Conservation (phyloP, 2,329 filamentous ascomycete species). For the Leptographium wingfieldii region DNA sequence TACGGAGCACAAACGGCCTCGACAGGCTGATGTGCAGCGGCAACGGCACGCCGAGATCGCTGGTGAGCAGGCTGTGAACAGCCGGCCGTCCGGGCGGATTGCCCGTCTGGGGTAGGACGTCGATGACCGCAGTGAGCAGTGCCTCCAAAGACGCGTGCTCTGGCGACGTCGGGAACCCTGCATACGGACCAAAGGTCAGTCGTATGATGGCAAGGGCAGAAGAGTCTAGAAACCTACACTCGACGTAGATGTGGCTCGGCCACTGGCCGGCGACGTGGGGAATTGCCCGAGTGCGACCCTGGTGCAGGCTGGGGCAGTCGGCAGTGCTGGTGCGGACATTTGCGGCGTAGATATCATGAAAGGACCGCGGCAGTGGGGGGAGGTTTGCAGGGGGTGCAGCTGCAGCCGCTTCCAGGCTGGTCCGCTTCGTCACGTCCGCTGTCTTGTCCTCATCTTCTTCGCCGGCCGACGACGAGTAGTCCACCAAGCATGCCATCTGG, state of each 20-base stretch:
- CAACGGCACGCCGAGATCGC: slow-evolving; percentile 62
- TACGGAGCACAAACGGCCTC: slow-evolving; percentile 61
- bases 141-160: slow-evolving; percentile 34
- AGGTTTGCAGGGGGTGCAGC: slow-evolving; percentile 22
- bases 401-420: background rate
- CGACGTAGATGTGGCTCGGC: slow-evolving; percentile 85
- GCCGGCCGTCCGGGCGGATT: slow-evolving; percentile 11
- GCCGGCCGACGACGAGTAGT: slow-evolving; percentile 23
- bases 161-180: slow-evolving; percentile 40
- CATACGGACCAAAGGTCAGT: background rate
- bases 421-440: background rate
- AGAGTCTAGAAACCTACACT: slow-evolving; percentile 51
- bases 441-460: slow-evolving; percentile 7
- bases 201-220: background rate
- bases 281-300: slow-evolving; percentile 66
- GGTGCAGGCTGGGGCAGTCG: slow-evolving; percentile 77
- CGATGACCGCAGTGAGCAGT: slow-evolving; percentile 27
- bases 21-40: slow-evolving; percentile 90
- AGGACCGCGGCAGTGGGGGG: slow-evolving; percentile 65
- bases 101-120: slow-evolving; percentile 12
- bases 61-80: slow-evolving; percentile 59
- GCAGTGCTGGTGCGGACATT: slow-evolving; percentile 62
- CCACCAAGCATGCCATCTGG: slow-evolving; percentile 19
- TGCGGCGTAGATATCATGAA: slow-evolving; percentile 83
- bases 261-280: slow-evolving; percentile 84